Evolutionary conservation across 2,329 filamentous ascomycete species (phyloP).

Genomic region (Dactylella cylindrospora): DNA sequence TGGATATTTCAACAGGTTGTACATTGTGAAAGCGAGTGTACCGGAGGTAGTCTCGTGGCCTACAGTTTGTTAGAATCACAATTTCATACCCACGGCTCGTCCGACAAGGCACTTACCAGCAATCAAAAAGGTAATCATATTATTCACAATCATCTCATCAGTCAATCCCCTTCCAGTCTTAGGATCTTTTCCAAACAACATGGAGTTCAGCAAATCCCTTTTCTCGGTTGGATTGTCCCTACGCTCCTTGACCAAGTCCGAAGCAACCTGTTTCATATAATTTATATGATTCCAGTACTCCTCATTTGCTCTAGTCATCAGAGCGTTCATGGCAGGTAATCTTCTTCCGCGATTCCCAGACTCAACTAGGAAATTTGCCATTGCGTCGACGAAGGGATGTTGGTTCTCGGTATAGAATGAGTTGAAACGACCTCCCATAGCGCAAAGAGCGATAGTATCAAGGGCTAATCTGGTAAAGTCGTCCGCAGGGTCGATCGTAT

Average conservation of each 20-base stretch:
- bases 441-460: conserved; percentile 66
- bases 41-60: conserved; percentile 72
- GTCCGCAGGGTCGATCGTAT: conserved; percentile 63
- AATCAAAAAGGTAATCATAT: conserved; percentile 72
- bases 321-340: conserved; percentile 55
- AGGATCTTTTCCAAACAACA: conserved; percentile 68
- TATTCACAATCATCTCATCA: conserved; percentile 66
- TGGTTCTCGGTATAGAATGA: conserved; percentile 69
- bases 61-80: conserved; percentile 45
- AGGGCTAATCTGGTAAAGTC: conserved; percentile 73
- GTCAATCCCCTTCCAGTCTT: conserved; percentile 67
- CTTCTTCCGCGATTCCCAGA: conserved; percentile 58
- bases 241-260: conserved; percentile 64
- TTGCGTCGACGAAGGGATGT: conserved; percentile 70
- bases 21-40: conserved; percentile 66
- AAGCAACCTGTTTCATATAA: conserved; percentile 59
- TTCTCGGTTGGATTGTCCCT: conserved; percentile 60
- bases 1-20: conserved; percentile 66
- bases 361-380: conserved; percentile 65
- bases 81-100: background rate
- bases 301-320: conserved; percentile 54
- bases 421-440: conserved; percentile 63
- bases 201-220: conserved; percentile 69
- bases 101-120: conserved; percentile 55
- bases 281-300: conserved; percentile 61